phyloP scores from a whole-genome alignment of 1,284 basidiomycete species.

The Apiotrichum akiyoshidainum region DNA sequence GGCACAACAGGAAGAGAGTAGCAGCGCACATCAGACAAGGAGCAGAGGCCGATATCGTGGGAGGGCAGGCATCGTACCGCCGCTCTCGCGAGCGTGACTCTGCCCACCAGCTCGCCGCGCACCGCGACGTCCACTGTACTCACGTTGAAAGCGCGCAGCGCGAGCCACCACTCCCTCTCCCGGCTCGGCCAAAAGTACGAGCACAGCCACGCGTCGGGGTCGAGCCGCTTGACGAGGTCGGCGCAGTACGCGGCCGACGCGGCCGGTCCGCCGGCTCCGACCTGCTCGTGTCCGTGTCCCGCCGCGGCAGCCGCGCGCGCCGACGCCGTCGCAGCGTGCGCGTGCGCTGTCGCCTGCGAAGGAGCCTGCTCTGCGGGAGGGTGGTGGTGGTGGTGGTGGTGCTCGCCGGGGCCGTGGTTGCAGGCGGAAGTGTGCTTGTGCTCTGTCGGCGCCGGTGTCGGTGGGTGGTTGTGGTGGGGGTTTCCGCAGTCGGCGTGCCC shows the following conservation, averaged over 20 bases:
- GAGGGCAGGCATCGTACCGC: neutral
- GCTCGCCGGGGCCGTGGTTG: slow-evolving; percentile 17
- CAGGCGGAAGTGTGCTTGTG: slow-evolving; percentile 8
- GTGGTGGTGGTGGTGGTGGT: slow-evolving; percentile 16
- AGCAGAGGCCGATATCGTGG: too few species aligned
- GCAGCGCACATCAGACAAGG: too few species aligned
- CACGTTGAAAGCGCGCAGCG: slow-evolving; percentile 83
- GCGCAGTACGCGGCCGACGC: slow-evolving; percentile 47
- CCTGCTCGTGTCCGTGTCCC: neutral
- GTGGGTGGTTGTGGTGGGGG: slow-evolving; percentile 2
- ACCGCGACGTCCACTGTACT: slow-evolving; percentile 43
- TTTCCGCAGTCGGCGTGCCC: slow-evolving; percentile 7
- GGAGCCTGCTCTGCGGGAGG: too few species aligned
- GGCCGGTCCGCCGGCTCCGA: slow-evolving; percentile 34
- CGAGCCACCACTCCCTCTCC: slow-evolving; percentile 68
- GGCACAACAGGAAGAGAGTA: too few species aligned
- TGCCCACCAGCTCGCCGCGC: neutral
- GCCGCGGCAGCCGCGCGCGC: neutral
- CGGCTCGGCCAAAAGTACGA: slow-evolving; percentile 71
- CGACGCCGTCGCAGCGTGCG: slow-evolving; percentile 1
- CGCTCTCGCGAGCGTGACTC: neutral
- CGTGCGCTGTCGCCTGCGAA: neutral
- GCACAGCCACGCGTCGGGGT: slow-evolving; percentile 67
- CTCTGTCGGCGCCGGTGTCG: neutral
- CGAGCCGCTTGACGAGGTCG: slow-evolving; percentile 45